Percentiles rank a stretch among this genome's conserved stretches.
These are phyloP conservation scores for Nicotiana attenuata DNA, from an alignment of 257 asterid genomes.

Conservation along the genomic window DNA sequence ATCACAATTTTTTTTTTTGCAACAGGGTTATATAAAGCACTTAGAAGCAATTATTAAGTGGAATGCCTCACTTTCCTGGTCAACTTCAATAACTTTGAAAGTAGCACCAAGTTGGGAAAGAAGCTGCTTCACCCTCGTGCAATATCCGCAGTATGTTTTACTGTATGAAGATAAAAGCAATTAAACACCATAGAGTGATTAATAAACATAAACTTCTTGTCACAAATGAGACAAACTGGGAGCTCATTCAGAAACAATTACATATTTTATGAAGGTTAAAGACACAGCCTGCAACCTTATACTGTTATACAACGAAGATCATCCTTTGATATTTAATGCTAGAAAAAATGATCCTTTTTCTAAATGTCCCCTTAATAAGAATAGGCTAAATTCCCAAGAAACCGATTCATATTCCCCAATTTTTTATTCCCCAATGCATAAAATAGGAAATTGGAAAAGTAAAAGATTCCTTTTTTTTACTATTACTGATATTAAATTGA, in stretches of 20 bases:
- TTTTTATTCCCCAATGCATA: not conserved
- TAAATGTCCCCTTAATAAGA: no score
- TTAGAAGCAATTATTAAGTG: not conserved
- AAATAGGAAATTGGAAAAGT: not conserved
- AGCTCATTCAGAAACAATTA: not conserved
- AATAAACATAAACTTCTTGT: not conserved
- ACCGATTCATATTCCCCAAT: not conserved
- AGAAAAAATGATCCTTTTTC: not conserved
- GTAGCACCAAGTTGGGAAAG: constrained; percentile 55
- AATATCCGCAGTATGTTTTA: constrained; percentile 67
- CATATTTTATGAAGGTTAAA: not conserved
- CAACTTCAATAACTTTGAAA: constrained; percentile 61
- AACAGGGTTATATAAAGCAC: not conserved
- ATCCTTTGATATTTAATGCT: not conserved
- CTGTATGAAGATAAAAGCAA: constrained; percentile 25
- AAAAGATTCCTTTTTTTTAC: not conserved
- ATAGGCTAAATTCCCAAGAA: not conserved
- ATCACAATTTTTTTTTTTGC: not conserved
- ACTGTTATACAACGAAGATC: not conserved
- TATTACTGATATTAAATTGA: not conserved
- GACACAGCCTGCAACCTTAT: not conserved
- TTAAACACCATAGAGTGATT: not conserved
- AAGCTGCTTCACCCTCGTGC: constrained; percentile 59
- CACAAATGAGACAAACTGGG: not conserved
- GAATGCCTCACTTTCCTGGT: constrained; percentile 58